Base-by-base conservation (phyloP, 768 basidiomycete species). In the Kwoniella botswanensis region DNA sequence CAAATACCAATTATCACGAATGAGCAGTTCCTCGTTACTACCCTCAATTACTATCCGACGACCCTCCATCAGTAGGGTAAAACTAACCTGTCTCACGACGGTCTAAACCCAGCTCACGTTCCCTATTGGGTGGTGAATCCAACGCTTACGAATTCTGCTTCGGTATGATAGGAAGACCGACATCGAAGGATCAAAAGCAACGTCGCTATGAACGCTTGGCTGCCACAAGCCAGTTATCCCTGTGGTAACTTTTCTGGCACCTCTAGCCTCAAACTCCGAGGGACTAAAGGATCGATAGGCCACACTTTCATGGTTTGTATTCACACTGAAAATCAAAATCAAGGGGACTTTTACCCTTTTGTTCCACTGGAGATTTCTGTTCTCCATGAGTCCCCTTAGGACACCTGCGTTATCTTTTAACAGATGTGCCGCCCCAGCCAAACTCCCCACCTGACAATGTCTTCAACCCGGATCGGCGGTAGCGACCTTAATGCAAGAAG, bases 1-100 rank as follows among this genome's bases (percentile, higher is more conserved):
- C 89, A 90, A 89, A 89, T 88, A 90, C 89, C 89, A 90, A 90
- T 88, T 90, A 89, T 89, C n/a, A 88, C 88, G 89, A 89, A 90
- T 88, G 87, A 88, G 88, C 88, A 86, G 89, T 90, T 90, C 89
- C n/a, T 89, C 87, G 88, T n/a, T 90, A 90, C 89, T 90, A 89
- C 88, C 88, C 88, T 88, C 87, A 88, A 90, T 89, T 90, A 89
- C 88, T 88, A 86, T 90, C 88, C 86, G 87, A 89, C 85, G 86
- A 89, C 88, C 82, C 88, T 88, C 87, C 89, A 90, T 89, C 88
- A 90, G 88, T 89, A 90, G 89, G 88, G 89, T 90, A 90, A 90
- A 90, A 90, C 89, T 90, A 90, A 90, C 89, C 89, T 90, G 88
- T 90, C 89, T 68, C 66, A 67, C 66, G 66, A 67, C 66, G 66